Evolutionary conservation across 495 filamentous ascomycete genomes (phyloP), one percentile per base, ranked within the genome.

Genomic region (Penicillium canescens): DNA sequence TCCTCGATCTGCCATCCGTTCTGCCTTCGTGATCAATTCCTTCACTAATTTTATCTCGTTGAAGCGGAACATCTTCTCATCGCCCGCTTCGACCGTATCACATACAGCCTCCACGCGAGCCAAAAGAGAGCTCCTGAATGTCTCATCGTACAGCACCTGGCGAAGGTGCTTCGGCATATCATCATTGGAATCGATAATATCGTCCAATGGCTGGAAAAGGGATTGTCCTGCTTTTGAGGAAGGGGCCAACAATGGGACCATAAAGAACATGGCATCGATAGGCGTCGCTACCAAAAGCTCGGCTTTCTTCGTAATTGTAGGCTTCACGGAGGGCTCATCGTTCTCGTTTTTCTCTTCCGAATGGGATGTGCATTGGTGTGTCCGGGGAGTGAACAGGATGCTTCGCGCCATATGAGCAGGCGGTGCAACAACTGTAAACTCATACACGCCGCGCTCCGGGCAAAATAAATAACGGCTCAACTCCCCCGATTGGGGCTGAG

Each of bases 211-310:
- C 33, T 94, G 82, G 63, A 91, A 97, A 42, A 90, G 78, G 28
- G 28, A 67, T 28, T 54, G 72, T 43, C 49, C 68, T 41, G 66
- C 74, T 76, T 53, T 69, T 56, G 72, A 57, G 7, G 70, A 55
- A 23, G 78, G 60, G 14, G 69, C 57, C 40, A 96, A 72, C 11
- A 83, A 77, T 3, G 94, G 88, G 1, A 98, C 78, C 21, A 96
- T 60, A 45, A 98, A 77, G 67, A 98, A 97, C 3, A 97, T 62
- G 7, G 87, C 78, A 66, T 99, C 94, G 53, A 92, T 72, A 6
- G 87, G 87, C 1, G 95, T 96, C 14, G 91, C 89, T 46, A 98
- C 69, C 54, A 89, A 84, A 21, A 98, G 69, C 51, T 90, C 82
- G 23, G 89, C 80, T 39, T 78, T 78, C 50, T 83, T 82, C 12